Conservation (phyloP, 2,329 filamentous ascomycete genomes). For the Fusarium humuli region DNA sequence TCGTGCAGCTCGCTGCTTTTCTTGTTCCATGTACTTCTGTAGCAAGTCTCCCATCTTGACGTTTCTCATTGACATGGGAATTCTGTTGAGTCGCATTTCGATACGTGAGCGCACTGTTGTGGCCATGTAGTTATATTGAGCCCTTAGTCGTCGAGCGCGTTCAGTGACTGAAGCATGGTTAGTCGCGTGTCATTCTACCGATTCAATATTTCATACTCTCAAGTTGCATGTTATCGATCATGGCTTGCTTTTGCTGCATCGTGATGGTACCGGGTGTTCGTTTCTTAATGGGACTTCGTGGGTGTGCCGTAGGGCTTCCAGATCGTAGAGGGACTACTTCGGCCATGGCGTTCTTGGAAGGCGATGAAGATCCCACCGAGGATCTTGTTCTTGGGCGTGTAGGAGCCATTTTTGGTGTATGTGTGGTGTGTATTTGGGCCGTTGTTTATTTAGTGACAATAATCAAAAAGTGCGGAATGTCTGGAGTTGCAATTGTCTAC, state of each 20-base stretch:
- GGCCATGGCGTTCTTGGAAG: conserved; percentile 34
- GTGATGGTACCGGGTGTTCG: conserved; percentile 68
- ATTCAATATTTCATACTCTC: conserved; percentile 71
- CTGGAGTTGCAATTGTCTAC: conserved; percentile 30
- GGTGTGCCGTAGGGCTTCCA: conserved; percentile 54
- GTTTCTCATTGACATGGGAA: conserved; percentile 82
- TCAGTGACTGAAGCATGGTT: conserved; percentile 75
- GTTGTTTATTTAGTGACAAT: conserved; percentile 10
- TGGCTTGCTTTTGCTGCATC: conserved; percentile 80
- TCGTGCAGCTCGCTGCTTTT: conserved; percentile 56
- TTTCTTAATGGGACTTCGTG: conserved; percentile 72
- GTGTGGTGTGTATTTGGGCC: conserved; percentile 23
- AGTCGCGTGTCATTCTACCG: conserved; percentile 26
- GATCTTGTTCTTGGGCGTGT: conserved; percentile 54
- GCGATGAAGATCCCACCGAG: conserved; percentile 41
- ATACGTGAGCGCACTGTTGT: conserved; percentile 87
- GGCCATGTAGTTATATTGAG: conserved; percentile 89
- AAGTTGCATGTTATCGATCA: conserved; percentile 90
- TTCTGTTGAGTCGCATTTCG: conserved; percentile 92
- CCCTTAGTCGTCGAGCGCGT: conserved; percentile 85
- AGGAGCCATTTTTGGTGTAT: conserved; percentile 59
- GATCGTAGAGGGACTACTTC: conserved; percentile 41
- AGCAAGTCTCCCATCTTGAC: conserved; percentile 85
- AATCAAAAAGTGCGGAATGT: conserved; percentile 21
- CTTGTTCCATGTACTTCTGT: conserved; percentile 60